Conservation (phyloP, 306 rosid genomes). For the Casuarina glauca region DNA sequence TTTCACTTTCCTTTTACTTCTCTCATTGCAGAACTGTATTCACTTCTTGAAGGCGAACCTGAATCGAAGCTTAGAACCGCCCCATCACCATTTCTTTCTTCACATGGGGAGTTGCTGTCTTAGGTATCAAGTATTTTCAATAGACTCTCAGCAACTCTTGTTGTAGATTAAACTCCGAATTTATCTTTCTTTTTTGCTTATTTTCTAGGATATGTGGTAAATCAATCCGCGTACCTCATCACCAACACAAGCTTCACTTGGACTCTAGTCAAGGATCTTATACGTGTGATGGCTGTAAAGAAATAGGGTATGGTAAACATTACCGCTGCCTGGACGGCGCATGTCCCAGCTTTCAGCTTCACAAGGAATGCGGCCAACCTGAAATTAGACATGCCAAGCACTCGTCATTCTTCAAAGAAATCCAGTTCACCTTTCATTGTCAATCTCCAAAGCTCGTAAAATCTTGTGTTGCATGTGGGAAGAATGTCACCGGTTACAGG, state of each 20-base stretch:
- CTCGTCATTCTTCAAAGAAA: constrained; percentile 7
- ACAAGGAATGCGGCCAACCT: constrained; percentile 29
- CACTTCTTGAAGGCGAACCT: too few relatives aligned
- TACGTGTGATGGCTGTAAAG: constrained; percentile 44
- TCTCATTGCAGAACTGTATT: too few relatives aligned
- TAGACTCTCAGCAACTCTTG: too few relatives aligned
- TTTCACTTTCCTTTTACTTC: too few relatives aligned
- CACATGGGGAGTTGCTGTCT: too few relatives aligned
- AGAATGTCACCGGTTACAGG: constrained; percentile 41
- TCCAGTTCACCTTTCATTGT: constrained; percentile 21
- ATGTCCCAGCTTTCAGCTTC: constrained; percentile 38
- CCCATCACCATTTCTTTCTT: too few relatives aligned
- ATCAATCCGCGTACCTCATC: not conserved
- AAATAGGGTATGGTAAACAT: constrained; percentile 36
- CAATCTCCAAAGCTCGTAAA: not conserved
- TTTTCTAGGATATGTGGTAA: too few relatives aligned
- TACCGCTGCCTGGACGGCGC: constrained; percentile 21
- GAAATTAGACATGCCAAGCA: constrained; percentile 11
- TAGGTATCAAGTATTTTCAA: too few relatives aligned
- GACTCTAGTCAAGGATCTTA: constrained; percentile 25
- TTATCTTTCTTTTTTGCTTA: too few relatives aligned
- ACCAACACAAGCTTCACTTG: constrained; percentile 21
- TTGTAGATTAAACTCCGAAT: too few relatives aligned
- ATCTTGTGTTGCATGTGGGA: constrained; percentile 50
- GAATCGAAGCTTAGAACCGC: too few relatives aligned